Evolutionary conservation across 1,284 basidiomycete species (phyloP), one percentile per base, ranked within the genome.

Genomic region (Sparassis latifolia): DNA sequence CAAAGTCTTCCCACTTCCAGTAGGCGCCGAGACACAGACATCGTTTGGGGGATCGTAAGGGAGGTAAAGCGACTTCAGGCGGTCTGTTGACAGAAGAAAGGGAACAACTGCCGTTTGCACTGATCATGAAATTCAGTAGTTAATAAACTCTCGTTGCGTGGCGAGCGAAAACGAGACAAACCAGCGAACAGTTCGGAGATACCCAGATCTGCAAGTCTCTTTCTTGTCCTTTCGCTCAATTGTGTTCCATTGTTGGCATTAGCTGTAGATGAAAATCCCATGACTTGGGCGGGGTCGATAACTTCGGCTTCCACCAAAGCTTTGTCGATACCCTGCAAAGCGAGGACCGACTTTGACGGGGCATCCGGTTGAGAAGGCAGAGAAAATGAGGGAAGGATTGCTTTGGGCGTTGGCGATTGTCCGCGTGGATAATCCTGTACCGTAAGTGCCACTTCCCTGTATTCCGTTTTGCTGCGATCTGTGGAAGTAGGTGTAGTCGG

Each of bases 11-110:
- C 96, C 96, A 58, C 92, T 95, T 33, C 96, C 96, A 0, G 96
- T 99, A 0, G 97, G 97, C 1, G 97, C 97, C 4, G 93, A 97
- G n/a, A 97, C 90, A 60, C 95, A 96, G 6, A 95, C 77, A 67
- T 99, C 97, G 40, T 78, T 77, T 29, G 86, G 86, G 30, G 80
- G 77, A 48, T 80, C 67, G 58, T 82, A 86, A 0, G 89, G 86
- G 10, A 80, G 75, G 61, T 93, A 92, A 2, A 97, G 71, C 0
- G 75, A 67, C 44, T 70, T 67, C 52, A 72, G 64, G 7, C 53
- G 60, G 35, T 52, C 56, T 47, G 75, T 63, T 28, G 67, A 58
- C 20, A 93, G 76, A 3, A 97, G 72, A 57, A 90, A 82, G 0
- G 92, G 92, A 1, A 96, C 71, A 5, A 94, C 77, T 10, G 78